Base-by-base conservation (phyloP, 176 grass and related monocot species). In the Carex scoparia region DNA sequence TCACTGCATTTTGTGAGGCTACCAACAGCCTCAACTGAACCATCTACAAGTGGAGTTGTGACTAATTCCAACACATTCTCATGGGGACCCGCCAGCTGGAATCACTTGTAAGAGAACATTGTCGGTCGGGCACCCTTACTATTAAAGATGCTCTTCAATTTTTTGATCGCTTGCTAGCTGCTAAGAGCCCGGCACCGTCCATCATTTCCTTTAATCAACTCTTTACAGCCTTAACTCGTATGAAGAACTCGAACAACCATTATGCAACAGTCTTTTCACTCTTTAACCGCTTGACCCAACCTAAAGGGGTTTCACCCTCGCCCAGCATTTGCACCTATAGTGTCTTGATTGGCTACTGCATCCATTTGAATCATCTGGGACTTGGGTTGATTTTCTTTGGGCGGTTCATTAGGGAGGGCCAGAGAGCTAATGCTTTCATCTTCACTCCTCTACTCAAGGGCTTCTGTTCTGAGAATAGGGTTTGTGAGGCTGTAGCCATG, bases 311-410 rank as follows among this genome's bases (percentile, higher is more conserved):
- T 2, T 38, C 3, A 38, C 3, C 37, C 3, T 38, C 37, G 3
- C 37, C 37, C 37, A 4, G 3, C 4, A 4, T 38, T 4, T 0
- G 15, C 15, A 57, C 85, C 38, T 89, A 87, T 28, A 4, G 2
- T 31, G 79, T 88, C 18, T 7, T 88, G 15, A 64, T 86, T 1
- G 58, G 62, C 37, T 84, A 70, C n/a, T 88, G 86, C 71, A 5
- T 66, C 68, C 61, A 38, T 1, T 7, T 18, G 2, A 16, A 40
- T 4, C 33, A 44, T 1, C 44, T 5, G 0, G 53, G 81, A 28
- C 54, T 91, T 0, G 51, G 0, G 2, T 54, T 91, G 33, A 3
- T 44, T 37, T 1, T 86, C 3, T 49, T 86, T 19, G 42, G 72
- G 3, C 69, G 16, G 0, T 19, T 76, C 7, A 11, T 91, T 10